Evolutionary conservation across 192 early-diverging fungal genomes (phyloP).

Genomic region (Kappamyces sp.): DNA sequence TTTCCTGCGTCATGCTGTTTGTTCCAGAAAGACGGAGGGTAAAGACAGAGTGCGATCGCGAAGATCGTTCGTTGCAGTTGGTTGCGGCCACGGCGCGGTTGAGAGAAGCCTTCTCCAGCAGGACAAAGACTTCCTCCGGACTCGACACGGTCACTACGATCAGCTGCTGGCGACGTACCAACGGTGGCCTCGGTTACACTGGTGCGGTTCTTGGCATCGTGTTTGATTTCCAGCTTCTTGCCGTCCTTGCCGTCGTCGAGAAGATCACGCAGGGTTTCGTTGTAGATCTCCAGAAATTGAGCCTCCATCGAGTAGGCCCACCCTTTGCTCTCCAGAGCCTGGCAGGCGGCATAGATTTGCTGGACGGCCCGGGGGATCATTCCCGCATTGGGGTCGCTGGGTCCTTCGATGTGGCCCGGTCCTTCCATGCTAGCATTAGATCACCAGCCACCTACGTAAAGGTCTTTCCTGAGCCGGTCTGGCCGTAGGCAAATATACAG

Average conservation of each 20-base stretch:
- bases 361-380: conserved; percentile 92
- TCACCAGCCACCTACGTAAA: conserved; percentile 23
- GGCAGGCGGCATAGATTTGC: conserved; percentile 78
- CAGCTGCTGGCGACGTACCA: conserved; percentile 23
- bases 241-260: conserved; percentile 36
- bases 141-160: conserved; percentile 58
- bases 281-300: conserved; percentile 95
- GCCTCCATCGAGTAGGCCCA: conserved; percentile 87
- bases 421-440: conserved; percentile 42
- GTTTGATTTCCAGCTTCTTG: conserved; percentile 80
- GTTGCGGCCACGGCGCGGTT: conserved; percentile 91
- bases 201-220: conserved; percentile 63
- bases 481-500: conserved; percentile 97
- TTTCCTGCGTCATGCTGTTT: conserved; percentile 70
- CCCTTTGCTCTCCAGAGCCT: conserved; percentile 65
- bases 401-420: conserved; percentile 17
- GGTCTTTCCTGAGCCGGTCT: conserved; percentile 88
- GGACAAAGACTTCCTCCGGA: conserved; percentile 62
- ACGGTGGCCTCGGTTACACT: conserved; percentile 70
- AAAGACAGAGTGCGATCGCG: conserved; percentile 91
- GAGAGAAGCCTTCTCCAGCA: conserved; percentile 68
- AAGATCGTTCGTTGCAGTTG: conserved; percentile 88
- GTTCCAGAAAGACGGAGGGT: conserved; percentile 69
- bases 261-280: conserved; percentile 85
- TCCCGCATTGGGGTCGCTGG: conserved; percentile 44